phyloP scores from a whole-genome alignment of 1,284 basidiomycete species.

The Pseudomicrostroma phylloplanum region DNA sequence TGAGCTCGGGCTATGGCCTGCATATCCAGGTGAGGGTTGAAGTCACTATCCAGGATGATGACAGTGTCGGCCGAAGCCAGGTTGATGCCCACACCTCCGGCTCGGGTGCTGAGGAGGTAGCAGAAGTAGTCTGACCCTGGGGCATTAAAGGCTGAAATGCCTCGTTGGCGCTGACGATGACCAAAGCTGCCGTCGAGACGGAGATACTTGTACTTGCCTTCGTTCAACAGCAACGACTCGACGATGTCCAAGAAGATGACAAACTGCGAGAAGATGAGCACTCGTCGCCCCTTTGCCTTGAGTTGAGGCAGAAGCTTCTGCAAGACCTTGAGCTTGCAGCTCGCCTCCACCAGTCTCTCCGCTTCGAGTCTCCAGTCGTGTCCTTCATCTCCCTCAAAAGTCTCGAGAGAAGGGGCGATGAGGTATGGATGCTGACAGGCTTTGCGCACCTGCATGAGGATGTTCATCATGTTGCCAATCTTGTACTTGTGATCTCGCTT shows the following conservation, averaged over 20 bases:
- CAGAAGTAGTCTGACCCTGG: slow-evolving; percentile 63
- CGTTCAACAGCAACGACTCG: slow-evolving; percentile 45
- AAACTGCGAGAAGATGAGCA: slow-evolving; percentile 47
- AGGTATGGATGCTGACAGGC: slow-evolving; percentile 60
- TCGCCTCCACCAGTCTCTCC: slow-evolving; percentile 72
- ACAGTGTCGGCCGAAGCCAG: slow-evolving; percentile 70
- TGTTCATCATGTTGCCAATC: slow-evolving; percentile 34
- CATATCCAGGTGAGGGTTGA: slow-evolving; percentile 77
- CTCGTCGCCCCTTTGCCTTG: slow-evolving; percentile 45
- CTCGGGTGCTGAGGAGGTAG: slow-evolving; percentile 48
- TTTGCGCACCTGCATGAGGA: slow-evolving; percentile 46
- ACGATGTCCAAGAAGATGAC: slow-evolving; percentile 50
- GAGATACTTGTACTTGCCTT: slow-evolving; percentile 42
- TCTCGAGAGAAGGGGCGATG: slow-evolving; percentile 70
- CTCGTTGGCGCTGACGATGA: slow-evolving; percentile 34
- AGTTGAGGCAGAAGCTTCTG: slow-evolving; percentile 48
- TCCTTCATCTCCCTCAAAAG: slow-evolving; percentile 55
- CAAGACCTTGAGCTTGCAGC: slow-evolving; percentile 62
- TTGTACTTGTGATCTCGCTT: slow-evolving; percentile 12
- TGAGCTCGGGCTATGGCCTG: slow-evolving; percentile 85
- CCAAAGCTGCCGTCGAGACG: slow-evolving; percentile 37
- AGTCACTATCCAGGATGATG: slow-evolving; percentile 75
- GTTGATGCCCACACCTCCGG: slow-evolving; percentile 53
- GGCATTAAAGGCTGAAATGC: slow-evolving; percentile 85
- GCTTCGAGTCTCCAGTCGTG: slow-evolving; percentile 64